Percentiles rank a stretch among this genome's conserved stretches.
phyloP scores from a whole-genome alignment of 768 basidiomycete species.

The Fomitopsis pulvina region DNA sequence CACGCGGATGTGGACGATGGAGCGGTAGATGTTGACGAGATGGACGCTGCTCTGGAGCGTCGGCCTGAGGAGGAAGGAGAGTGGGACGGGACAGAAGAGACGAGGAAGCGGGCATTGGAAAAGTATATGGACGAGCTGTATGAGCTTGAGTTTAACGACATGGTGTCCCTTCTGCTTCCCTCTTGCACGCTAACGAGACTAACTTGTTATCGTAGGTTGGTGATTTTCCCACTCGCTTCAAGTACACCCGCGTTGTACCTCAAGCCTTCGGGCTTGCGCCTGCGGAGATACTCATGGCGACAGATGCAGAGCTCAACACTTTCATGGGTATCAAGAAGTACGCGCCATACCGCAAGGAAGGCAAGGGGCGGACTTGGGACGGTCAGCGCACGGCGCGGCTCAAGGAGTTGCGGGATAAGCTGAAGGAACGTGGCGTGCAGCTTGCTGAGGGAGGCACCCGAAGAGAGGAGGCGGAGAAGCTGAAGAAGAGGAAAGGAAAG shows the following conservation, averaged over 20 bases:
- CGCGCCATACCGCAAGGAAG: conserved; percentile 77
- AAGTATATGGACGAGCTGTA: conserved; percentile 91
- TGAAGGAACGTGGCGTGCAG: conserved; percentile 37
- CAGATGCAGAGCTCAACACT: conserved; percentile 88
- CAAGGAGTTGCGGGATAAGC: conserved; percentile 60
- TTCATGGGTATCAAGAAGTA: conserved; percentile 86
- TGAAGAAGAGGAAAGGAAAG: conserved; percentile 64
- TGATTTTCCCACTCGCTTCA: conserved; percentile 88
- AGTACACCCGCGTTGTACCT: conserved; percentile 67
- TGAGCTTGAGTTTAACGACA: conserved; percentile 90
- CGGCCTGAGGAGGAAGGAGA: conserved; percentile 53
- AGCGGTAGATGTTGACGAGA: conserved; percentile 37
- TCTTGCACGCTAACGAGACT: conserved; percentile 2
- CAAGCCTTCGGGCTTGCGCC: conserved; percentile 68
- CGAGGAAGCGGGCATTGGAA: conserved; percentile 76
- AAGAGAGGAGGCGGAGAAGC: conserved; percentile 17
- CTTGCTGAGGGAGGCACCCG: conserved; percentile 13
- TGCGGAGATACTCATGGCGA: conserved; percentile 84
- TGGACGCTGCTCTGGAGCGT: conserved; percentile 54
- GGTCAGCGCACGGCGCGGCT: conserved; percentile 55
- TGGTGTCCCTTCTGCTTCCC: conserved; percentile 41
- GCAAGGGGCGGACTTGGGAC: conserved; percentile 50
- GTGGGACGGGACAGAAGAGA: conserved; percentile 87
- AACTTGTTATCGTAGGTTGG: conserved; percentile 53
- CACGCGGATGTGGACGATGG: conserved; percentile 41